A percentile compares a stretch with the other conserved stretches of the same genome.
These are phyloP conservation scores for Heteromeles arbutifolia DNA, from an alignment of 306 rosid species.

Conservation along the genomic window DNA sequence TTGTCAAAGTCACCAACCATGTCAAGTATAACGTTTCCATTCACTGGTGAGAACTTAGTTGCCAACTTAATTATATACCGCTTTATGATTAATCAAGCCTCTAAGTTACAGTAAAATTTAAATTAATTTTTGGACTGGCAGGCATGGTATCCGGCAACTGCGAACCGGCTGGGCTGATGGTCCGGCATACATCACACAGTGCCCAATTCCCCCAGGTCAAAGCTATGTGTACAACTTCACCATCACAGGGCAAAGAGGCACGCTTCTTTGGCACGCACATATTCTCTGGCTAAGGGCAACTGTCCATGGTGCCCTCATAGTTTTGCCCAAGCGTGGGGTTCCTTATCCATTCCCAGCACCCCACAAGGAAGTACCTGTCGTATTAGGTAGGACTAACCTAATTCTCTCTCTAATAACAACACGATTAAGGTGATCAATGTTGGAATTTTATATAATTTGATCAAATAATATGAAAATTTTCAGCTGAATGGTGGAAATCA, in stretches of 20 bases:
- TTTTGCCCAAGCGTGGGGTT: conserved; percentile 80
- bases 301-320: conserved; percentile 71
- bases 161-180: conserved; percentile 93
- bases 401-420: background rate
- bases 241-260: conserved; percentile 82
- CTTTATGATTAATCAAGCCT: background rate
- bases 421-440: background rate
- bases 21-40: conserved; percentile 58
- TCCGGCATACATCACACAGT: conserved; percentile 78
- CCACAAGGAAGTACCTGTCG: conserved; percentile 57
- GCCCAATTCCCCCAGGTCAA: conserved; percentile 71
- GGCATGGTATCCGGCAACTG: conserved; percentile 85
- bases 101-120: background rate
- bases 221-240: conserved; percentile 75
- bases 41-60: conserved; percentile 51
- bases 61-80: background rate
- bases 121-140: conserved; percentile 4
- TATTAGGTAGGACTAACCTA: conserved; percentile 45
- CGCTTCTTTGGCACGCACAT: conserved; percentile 90
- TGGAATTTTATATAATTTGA: background rate
- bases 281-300: conserved; percentile 84
- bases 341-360: conserved; percentile 87
- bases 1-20: conserved; percentile 62
- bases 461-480: background rate
- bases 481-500: conserved; percentile 98